Conservation (phyloP, 345 rosid species). For the Punica granatum region DNA sequence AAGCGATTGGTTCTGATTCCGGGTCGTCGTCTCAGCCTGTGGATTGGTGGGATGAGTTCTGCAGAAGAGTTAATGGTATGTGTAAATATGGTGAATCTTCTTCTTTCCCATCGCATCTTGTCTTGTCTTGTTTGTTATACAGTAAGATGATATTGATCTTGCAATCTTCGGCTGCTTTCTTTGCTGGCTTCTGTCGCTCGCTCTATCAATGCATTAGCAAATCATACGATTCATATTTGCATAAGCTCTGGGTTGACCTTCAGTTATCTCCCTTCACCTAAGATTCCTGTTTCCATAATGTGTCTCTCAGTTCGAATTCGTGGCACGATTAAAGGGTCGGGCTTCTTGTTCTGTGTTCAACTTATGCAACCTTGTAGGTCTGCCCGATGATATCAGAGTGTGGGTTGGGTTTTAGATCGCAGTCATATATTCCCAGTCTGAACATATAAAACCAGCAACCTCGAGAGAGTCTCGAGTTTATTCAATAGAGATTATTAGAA, state of each 20-base stretch:
- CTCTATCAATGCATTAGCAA: not conserved
- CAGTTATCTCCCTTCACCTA: not conserved
- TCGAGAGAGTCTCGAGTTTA: slow-evolving; percentile 1
- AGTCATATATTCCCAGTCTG: not conserved
- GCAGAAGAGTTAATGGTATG: slow-evolving; percentile 38
- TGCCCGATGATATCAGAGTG: too few relatives aligned
- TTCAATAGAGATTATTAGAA: not conserved
- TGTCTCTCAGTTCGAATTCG: not conserved
- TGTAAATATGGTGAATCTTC: slow-evolving; percentile 5
- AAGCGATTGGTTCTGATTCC: slow-evolving; percentile 31
- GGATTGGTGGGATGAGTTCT: slow-evolving; percentile 48
- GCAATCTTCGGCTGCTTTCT: not conserved
- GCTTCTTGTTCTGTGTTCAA: not conserved
- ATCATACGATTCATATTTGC: not conserved
- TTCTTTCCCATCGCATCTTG: slow-evolving; percentile 9
- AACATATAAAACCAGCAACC: not conserved
- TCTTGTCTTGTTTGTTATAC: not conserved
- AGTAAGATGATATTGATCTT: not conserved
- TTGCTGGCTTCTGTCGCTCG: not conserved
- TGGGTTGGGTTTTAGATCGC: too few relatives aligned
- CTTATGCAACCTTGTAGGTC: not conserved
- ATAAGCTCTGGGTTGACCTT: not conserved
- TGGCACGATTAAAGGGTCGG: not conserved
- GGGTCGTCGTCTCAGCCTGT: slow-evolving; percentile 24
- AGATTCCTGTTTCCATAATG: not conserved